Evolutionary conservation across 2,329 filamentous ascomycete species (phyloP), one percentile per base, ranked within the genome.

Genomic region (Biscogniauxia mediterranea): DNA sequence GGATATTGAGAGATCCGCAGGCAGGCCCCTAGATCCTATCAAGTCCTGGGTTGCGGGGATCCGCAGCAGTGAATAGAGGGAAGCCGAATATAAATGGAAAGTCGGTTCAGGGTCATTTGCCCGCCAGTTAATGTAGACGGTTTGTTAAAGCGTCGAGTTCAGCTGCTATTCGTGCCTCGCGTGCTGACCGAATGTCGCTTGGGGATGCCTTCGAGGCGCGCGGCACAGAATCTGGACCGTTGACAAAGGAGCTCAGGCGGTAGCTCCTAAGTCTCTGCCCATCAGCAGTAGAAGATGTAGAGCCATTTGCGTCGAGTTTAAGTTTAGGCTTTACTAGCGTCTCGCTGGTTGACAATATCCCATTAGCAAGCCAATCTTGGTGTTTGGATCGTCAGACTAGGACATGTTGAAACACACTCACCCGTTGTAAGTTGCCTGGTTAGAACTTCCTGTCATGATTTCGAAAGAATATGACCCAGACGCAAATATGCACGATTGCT

Each of bases 391-490:
- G 20, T n/a, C 17, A n/a, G 9, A 25, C 20, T 3, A 52, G 13
- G 51, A 15, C 20, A 11, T 20, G 19, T 13, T 28, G 20, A 46
- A 13, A 46, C 38, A 46, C 13, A 52, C 59, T 49, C n/a, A 58
- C 59, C 59, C 59, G 17, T 58, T 32, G 50, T 56, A 25, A 50
- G 53, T 20, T n/a, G 59, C 32, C 13, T 58, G 25, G 49, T 58
- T 58, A 6, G 59, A 61, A 50, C 6, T 54, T 3, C 25, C 25
- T 2, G 59, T 15, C 59, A 61, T 61, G 38, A 9, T 26, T 53
- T 15, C 11, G 38, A 11, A 46, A n/a, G 6, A n/a, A 17, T 46
- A 46, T 46, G 6, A 7, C 17, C 17, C 13, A 46, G 38, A n/a
- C 13, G 17, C 11, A 46, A 11, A 46, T 2, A 46, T n/a, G 17